Base-by-base conservation (phyloP, 1,284 basidiomycete genomes). In the Cryptococcus depauperatus region DNA sequence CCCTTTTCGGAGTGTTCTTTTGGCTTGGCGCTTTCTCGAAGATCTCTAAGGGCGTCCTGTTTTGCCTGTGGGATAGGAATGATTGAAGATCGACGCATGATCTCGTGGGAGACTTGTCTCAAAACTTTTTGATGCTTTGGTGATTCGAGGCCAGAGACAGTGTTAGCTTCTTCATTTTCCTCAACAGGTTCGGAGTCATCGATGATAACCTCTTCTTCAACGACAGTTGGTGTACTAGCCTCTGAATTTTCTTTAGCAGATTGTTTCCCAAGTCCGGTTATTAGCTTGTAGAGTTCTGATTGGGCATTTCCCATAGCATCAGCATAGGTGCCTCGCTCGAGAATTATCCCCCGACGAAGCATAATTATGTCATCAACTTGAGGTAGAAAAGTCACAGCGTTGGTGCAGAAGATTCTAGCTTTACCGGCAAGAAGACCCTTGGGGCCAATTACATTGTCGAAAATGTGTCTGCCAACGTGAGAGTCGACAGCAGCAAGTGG, bases 381-480 rank as follows among this genome's bases (percentile, higher is more conserved):
- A 39, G 79, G 78, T 40, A 92, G 75, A 63, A 85, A 92, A 14
- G 88, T 79, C 33, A 96, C 82, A 37, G 84, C 84, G 69, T 96
- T 92, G 18, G 90, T 93, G 48, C 92, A 87, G 3, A 96, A 73
- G 41, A 96, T 77, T 22, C 92, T 77, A 5, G 89, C 89, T 69
- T 93, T 93, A 33, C 79, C 78, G 14, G 83, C 78, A 25, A 97
- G 79, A 3, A 97, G 62, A 46, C 92, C 92, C 43, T 80, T 73
- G 1, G 91, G 90, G 3, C 92, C 92, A 48, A 96, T 84, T 27
- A 96, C 88, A 38, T 86, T 76, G 58, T 93, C 88, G 82, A 69
- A 77, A 43, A 70, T 62, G 50, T 70, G 81, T 23, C 77, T 75
- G 29, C 80, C 82, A 41, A 87, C 84, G 59, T 86, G 84, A 16